Base-by-base conservation (phyloP, 2,329 filamentous ascomycete genomes). In the Hypoxylon sp. region DNA sequence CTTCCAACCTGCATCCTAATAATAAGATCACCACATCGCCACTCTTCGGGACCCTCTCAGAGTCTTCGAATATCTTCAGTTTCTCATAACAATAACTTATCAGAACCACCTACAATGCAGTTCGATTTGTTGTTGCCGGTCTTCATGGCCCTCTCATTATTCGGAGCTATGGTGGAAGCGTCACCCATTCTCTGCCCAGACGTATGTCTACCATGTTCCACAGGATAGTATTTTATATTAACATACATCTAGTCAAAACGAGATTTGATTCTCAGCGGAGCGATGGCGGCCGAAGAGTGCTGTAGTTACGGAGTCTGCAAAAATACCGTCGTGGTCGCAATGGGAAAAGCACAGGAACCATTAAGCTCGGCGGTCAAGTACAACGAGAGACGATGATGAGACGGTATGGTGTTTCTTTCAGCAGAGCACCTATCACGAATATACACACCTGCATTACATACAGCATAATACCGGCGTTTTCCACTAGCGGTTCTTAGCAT, bases 221-320 rank as follows among this genome's bases (percentile, higher is more conserved):
- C n/a, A n/a, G n/a, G n/a, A 12, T 11, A 27, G n/a, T 6, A 11
- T 12, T 23, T n/a, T n/a, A n/a, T n/a, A 35, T 47, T 63, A 30
- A 61, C 44, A 43, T 8, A 19, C 4, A 17, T 31, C 17, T 53
- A 73, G 69, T 46, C 60, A 11, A 72, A 70, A 52, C 62, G 71
- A 42, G 75, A 76, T 56, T 62, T 67, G 9, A 82, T 82, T 27
- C 72, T 82, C 35, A 74, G 68, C 19, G 78, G 78, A 43, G 65
- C 73, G 19, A 69, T 78, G 51, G 70, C 73, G 13, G 72, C 77
- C n/a, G 75, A 78, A 19, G 74, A 68, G 8, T 82, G 79, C 65
- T 82, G 79, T 64, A 76, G 75, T n/a, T 80, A 81, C 55, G 79
- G 79, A 38, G 69, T 69, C 23, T 82, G 79, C 67, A 76, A 77